Evolutionary conservation across 2,329 filamentous ascomycete species (phyloP), one percentile per base, ranked within the genome.

Genomic region (Neonectria magnoliae): DNA sequence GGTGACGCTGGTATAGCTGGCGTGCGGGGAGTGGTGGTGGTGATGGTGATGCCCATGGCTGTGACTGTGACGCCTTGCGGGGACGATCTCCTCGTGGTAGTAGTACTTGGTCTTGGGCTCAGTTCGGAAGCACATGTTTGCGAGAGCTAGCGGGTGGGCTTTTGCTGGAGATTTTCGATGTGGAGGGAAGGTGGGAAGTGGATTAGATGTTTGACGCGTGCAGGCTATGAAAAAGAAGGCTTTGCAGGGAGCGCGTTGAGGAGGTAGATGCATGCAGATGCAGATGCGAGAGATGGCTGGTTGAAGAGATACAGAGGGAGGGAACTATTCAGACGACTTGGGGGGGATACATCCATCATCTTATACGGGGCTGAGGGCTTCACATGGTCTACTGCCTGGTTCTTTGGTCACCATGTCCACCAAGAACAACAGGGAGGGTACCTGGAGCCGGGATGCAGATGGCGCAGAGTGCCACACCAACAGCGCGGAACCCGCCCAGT

Each of bases 31-130:
- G 60, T 71, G 71, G 61, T 74, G 73, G 52, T 76, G 75, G 47
- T 79, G 77, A 50, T 79, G 72, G 51, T 78, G 76, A 61, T 78
- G 76, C 16, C 77, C 73, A 36, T 78, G 74, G 66, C 78, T 76
- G 47, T 77, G 73, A 57, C 76, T 74, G 67, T 72, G 73, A 53
- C 80, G 79, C 44, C 83, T 78, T 62, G 81, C 78, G 47, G 85
- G 85, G 51, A 84, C 80, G 68, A 83, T 80, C 69, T 87, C 84
- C 77, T 87, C 83, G 73, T 82, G 82, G 75, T 87, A 86, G 79
- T 87, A 87, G 78, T 87, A 85, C 51, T 81, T 81, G 44, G 80
- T 81, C 31, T 74, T 76, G 59, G 82, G 80, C 63, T 81, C 78
- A 59, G 77, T 67, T 51, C 78, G 73, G 79, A 87, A 85, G 73